Percentiles rank a stretch among this genome's conserved stretches.
Evolutionary conservation across 2,329 filamentous ascomycete species (phyloP).

Genomic region (Ophiostoma australiae): DNA sequence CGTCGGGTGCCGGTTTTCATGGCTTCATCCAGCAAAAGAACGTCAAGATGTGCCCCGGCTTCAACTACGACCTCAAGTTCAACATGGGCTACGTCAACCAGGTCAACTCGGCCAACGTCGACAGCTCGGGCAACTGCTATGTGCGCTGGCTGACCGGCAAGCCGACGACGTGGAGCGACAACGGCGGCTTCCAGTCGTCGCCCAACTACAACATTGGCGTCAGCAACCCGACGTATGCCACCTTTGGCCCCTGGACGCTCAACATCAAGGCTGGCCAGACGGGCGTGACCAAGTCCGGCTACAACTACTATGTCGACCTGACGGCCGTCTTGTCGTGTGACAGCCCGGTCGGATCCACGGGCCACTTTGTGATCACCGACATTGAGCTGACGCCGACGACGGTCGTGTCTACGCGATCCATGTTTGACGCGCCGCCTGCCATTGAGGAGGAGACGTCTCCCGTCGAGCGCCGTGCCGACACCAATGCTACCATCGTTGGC

Average conservation of each 20-base stretch:
- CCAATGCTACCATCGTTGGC: background rate
- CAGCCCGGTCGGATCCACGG: background rate
- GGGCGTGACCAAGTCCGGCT: slow-evolving; percentile 17
- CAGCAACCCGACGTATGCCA: slow-evolving; percentile 21
- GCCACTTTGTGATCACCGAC: background rate
- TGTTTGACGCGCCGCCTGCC: background rate
- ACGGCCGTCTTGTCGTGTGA: slow-evolving; percentile 19
- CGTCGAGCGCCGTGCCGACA: background rate
- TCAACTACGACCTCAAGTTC: slow-evolving; percentile 21
- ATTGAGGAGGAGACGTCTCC: background rate
- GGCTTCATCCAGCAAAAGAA: slow-evolving; percentile 20
- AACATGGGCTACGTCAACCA: slow-evolving; percentile 22
- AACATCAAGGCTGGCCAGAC: slow-evolving; percentile 18
- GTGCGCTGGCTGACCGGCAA: slow-evolving; percentile 22
- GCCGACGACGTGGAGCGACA: slow-evolving; percentile 17
- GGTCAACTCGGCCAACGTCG: slow-evolving; percentile 15
- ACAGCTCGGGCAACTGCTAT: slow-evolving; percentile 17
- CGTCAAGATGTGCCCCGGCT: slow-evolving; percentile 22
- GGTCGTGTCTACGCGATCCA: background rate
- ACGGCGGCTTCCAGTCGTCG: slow-evolving; percentile 21
- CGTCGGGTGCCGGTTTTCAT: slow-evolving; percentile 15
- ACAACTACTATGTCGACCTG: slow-evolving; percentile 21
- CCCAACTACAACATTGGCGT: slow-evolving; percentile 20
- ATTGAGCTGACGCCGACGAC: background rate
- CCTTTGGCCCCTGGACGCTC: slow-evolving; percentile 20